A percentile compares a stretch with the other conserved stretches of the same genome.
Conservation (phyloP, 2,329 filamentous ascomycete species). For the Talaromyces marneffei region DNA sequence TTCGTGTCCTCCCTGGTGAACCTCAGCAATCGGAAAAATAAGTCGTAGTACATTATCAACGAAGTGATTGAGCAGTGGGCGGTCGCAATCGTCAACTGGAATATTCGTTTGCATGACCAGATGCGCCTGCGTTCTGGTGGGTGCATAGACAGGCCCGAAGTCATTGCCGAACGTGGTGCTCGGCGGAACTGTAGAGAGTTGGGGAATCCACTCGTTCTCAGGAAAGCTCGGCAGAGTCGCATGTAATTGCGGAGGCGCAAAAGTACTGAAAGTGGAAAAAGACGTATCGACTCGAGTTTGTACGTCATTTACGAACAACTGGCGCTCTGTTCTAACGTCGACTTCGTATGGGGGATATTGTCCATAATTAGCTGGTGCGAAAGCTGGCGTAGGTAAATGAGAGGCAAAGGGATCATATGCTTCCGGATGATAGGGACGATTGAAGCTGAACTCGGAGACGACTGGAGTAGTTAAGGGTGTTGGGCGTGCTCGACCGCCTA, state of each 20-base stretch:
- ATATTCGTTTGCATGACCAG: constrained; percentile 63
- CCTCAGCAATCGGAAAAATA: constrained; percentile 87
- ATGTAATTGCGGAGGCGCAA: constrained; percentile 67
- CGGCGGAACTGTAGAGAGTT: constrained; percentile 61
- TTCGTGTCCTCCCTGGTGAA: constrained; percentile 77
- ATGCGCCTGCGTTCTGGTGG: constrained; percentile 38
- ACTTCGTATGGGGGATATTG: constrained; percentile 76
- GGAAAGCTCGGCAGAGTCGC: constrained; percentile 60
- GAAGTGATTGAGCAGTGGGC: constrained; percentile 83
- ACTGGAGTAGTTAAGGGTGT: constrained; percentile 76
- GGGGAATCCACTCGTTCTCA: constrained; percentile 60
- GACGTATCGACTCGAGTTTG: constrained; percentile 80
- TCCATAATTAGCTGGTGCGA: constrained; percentile 53
- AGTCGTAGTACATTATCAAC: constrained; percentile 78
- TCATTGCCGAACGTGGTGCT: constrained; percentile 30
- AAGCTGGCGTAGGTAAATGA: constrained; percentile 47
- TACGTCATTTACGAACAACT: constrained; percentile 89
- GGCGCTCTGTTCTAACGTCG: constrained; percentile 90
- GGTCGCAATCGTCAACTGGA: constrained; percentile 81
- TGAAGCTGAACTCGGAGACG: constrained; percentile 60
- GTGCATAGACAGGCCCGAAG: background rate
- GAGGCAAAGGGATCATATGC: constrained; percentile 38
- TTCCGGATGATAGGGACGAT: constrained; percentile 55
- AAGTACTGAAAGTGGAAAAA: constrained; percentile 89
- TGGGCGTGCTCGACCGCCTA: constrained; percentile 66